These are phyloP conservation scores for Catenaria anguillulae DNA, from an alignment of 371 early-diverging fungal genomes.

Conservation along the genomic window DNA sequence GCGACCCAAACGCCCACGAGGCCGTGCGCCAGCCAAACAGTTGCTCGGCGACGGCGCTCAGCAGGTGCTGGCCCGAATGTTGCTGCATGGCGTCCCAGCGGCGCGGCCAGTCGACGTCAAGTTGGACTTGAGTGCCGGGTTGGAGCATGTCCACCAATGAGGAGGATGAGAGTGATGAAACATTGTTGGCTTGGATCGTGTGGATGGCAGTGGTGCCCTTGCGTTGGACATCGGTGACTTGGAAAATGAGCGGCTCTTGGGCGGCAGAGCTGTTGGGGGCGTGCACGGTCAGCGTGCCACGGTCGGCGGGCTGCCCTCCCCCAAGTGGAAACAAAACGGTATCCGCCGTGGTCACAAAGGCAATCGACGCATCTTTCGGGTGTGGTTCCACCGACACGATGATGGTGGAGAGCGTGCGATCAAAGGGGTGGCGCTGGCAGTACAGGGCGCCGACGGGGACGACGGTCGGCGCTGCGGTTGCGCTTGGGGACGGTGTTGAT, in stretches of 20 bases:
- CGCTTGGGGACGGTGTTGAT: no score
- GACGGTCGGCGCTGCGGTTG: neutral
- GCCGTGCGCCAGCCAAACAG: conserved; percentile 39
- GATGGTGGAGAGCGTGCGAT: neutral
- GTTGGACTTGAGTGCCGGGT: conserved; percentile 30
- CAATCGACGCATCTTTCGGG: neutral
- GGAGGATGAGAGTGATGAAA: no score
- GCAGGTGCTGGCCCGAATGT: conserved; percentile 60
- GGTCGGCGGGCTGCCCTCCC: conserved; percentile 56
- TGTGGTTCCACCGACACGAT: neutral
- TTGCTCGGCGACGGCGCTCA: conserved; percentile 52
- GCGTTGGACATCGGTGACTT: conserved; percentile 42
- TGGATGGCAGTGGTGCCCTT: conserved; percentile 47
- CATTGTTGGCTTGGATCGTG: conserved; percentile 31
- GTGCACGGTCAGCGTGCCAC: conserved; percentile 43
- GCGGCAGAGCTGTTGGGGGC: no score
- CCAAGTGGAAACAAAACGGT: conserved; percentile 53
- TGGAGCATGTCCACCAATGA: neutral
- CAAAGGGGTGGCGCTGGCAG: conserved; percentile 9
- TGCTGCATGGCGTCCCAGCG: conserved; percentile 69
- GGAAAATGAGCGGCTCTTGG: conserved; percentile 9
- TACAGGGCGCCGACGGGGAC: conserved; percentile 5
- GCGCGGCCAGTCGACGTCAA: conserved; percentile 48
- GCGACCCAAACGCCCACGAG: conserved; percentile 29
- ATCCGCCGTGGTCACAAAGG: conserved; percentile 6